These are phyloP conservation scores for Bertia moriformis DNA, from an alignment of 2,329 filamentous ascomycete genomes.

Conservation along the genomic window DNA sequence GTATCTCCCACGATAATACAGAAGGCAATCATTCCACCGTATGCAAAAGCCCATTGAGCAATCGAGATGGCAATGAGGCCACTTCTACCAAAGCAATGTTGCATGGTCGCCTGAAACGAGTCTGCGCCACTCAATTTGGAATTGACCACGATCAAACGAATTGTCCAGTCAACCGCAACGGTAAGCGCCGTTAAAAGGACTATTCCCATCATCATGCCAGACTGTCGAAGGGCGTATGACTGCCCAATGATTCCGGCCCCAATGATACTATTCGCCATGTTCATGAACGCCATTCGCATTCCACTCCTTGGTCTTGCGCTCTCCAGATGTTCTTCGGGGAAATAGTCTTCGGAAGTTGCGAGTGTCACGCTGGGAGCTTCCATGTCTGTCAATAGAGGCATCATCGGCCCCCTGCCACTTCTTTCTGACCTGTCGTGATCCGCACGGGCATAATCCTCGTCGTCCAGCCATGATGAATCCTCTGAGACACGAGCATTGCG, in stretches of 20 bases:
- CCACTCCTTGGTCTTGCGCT: constrained; percentile 40
- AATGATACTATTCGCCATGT: constrained; percentile 63
- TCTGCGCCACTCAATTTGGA: constrained; percentile 58
- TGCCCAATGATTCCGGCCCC: constrained; percentile 20
- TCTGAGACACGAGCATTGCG: neutral
- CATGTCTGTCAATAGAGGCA: constrained; percentile 46
- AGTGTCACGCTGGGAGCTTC: constrained; percentile 50
- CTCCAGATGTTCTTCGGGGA: constrained; percentile 7
- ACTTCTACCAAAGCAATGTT: constrained; percentile 52
- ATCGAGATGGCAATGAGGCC: constrained; percentile 44
- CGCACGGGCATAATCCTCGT: neutral
- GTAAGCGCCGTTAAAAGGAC: constrained; percentile 43
- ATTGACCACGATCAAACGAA: constrained; percentile 55
- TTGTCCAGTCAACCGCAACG: constrained; percentile 53
- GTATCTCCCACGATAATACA: constrained; percentile 60
- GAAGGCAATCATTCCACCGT: constrained; percentile 61
- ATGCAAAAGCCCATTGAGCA: constrained; percentile 22
- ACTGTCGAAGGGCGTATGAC: constrained; percentile 53
- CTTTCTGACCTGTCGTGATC: neutral
- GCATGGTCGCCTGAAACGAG: constrained; percentile 55
- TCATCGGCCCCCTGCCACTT: neutral
- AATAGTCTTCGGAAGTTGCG: constrained; percentile 18
- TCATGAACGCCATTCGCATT: constrained; percentile 56
- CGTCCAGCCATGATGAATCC: neutral
- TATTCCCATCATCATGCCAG: constrained; percentile 46